Evolutionary conservation across 2,329 filamentous ascomycete genomes (phyloP).

Genomic region (Aspergillus ibericus): DNA sequence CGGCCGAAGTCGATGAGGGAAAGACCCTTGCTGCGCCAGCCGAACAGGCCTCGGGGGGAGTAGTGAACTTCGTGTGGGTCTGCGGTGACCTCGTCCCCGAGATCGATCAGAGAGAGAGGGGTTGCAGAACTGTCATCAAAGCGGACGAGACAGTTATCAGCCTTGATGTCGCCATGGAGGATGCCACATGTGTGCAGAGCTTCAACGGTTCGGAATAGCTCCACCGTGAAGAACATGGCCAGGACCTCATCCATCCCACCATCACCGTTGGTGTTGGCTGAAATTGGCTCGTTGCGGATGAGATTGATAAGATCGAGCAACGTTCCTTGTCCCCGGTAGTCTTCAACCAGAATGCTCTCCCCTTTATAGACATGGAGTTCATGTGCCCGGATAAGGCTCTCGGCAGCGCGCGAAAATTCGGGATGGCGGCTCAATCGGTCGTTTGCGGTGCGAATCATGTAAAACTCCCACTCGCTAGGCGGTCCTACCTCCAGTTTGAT

Average conservation of each 20-base stretch:
- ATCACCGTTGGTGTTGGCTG: slow-evolving; percentile 49
- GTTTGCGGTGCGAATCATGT: slow-evolving; percentile 85
- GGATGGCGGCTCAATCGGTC: slow-evolving; percentile 64
- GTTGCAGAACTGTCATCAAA: slow-evolving; percentile 58
- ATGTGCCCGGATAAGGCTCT: slow-evolving; percentile 78
- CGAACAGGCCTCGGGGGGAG: slow-evolving; percentile 68
- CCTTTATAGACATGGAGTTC: slow-evolving; percentile 90
- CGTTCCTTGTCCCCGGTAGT: slow-evolving; percentile 85
- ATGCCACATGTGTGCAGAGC: slow-evolving; percentile 76
- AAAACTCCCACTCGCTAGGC: slow-evolving; percentile 90
- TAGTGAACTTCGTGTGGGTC: slow-evolving; percentile 56
- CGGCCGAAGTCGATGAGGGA: slow-evolving; percentile 93
- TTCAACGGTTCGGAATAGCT: slow-evolving; percentile 87
- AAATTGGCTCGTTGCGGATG: slow-evolving; percentile 64
- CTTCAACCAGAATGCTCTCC: slow-evolving; percentile 85
- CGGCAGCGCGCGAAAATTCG: slow-evolving; percentile 64
- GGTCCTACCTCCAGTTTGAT: slow-evolving; percentile 88
- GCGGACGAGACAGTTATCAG: slow-evolving; percentile 90
- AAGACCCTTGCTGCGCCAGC: slow-evolving; percentile 79
- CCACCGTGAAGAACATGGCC: slow-evolving; percentile 93
- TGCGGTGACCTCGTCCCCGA: slow-evolving; percentile 22
- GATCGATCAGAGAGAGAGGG: slow-evolving; percentile 31
- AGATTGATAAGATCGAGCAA: slow-evolving; percentile 92
- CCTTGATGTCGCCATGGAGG: slow-evolving; percentile 91
- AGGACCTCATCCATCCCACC: slow-evolving; percentile 85